phyloP scores from a whole-genome alignment of 1,139 yeast genomes.

The Geotrichum citri-aurantii region DNA sequence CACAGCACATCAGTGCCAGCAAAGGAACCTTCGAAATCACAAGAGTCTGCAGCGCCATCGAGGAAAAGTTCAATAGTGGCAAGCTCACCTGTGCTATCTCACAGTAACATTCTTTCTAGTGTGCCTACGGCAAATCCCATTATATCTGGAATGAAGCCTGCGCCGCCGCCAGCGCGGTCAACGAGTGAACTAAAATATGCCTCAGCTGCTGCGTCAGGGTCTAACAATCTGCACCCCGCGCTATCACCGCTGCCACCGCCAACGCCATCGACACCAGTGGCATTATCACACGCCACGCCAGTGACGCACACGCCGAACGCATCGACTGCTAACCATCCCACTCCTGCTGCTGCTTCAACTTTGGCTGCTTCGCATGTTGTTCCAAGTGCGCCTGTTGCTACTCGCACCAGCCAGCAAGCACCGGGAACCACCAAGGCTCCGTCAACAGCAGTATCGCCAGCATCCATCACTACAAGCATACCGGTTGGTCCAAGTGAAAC shows the following conservation, averaged over 20 bases:
- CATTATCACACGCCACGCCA: slow-evolving; percentile 15
- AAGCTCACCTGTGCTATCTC: slow-evolving; percentile 9
- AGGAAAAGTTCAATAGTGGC: slow-evolving; percentile 26
- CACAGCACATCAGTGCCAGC: slow-evolving; percentile 18
- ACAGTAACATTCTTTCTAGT: too few relatives aligned
- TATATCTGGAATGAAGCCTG: slow-evolving; percentile 57
- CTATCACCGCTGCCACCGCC: slow-evolving; percentile 33
- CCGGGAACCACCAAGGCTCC: slow-evolving; percentile 26
- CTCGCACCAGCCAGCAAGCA: slow-evolving; percentile 15
- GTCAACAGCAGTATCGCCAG: slow-evolving; percentile 17
- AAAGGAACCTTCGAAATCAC: slow-evolving; percentile 3
- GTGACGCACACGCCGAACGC: slow-evolving; percentile 21
- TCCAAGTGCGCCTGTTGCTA: not conserved
- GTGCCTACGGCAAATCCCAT: slow-evolving; percentile 19
- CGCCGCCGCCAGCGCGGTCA: slow-evolving; percentile 55
- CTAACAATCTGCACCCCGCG: slow-evolving; percentile 27
- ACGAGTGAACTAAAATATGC: slow-evolving; percentile 67
- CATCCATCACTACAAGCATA: not conserved
- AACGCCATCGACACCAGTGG: slow-evolving; percentile 16
- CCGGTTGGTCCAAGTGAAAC: not conserved
- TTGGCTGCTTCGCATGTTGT: slow-evolving; percentile 1
- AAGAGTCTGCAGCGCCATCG: slow-evolving; percentile 1
- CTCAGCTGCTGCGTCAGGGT: slow-evolving; percentile 55
- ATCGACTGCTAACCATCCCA: slow-evolving; percentile 20
- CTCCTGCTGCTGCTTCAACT: slow-evolving; percentile 19